These are phyloP conservation scores for Fonsecaea erecta DNA, from an alignment of 2,329 filamentous ascomycete species.

Conservation along the genomic window DNA sequence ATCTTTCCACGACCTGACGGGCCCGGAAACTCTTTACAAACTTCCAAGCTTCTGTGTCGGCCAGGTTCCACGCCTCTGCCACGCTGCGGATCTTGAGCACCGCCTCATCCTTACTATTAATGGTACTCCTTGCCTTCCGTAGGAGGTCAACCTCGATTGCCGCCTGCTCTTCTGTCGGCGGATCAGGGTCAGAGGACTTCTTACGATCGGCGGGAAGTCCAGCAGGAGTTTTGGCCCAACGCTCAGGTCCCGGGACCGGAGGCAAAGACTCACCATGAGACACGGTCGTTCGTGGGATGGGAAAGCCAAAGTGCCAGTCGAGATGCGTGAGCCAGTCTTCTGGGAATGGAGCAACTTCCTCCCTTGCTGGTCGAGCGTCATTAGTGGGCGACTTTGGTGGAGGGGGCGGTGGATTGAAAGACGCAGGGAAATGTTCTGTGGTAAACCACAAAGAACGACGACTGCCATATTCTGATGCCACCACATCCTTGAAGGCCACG, in stretches of 20 bases:
- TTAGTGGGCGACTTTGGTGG: constrained; percentile 39
- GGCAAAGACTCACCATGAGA: constrained; percentile 62
- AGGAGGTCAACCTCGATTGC: constrained; percentile 53
- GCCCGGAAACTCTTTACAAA: constrained; percentile 66
- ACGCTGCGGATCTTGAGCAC: constrained; percentile 49
- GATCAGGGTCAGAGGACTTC: constrained; percentile 45
- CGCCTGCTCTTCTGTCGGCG: constrained; percentile 46
- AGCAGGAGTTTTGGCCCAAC: constrained; percentile 53
- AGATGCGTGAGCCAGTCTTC: constrained; percentile 63
- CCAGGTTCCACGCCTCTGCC: constrained; percentile 62
- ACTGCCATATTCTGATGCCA: constrained; percentile 69
- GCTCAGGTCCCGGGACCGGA: constrained; percentile 63
- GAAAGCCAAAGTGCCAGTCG: constrained; percentile 89
- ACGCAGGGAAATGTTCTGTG: constrained; percentile 62
- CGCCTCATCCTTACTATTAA: constrained; percentile 47
- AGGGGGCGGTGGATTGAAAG: constrained; percentile 34
- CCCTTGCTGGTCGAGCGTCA: constrained; percentile 31
- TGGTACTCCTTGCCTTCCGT: constrained; percentile 55
- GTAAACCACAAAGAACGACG: constrained; percentile 79
- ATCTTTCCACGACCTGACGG: constrained; percentile 59
- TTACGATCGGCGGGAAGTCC: constrained; percentile 45
- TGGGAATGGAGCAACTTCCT: constrained; percentile 51
- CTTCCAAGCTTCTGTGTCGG: constrained; percentile 67
- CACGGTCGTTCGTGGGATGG: constrained; percentile 63
- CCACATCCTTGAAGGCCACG: constrained; percentile 76